Evolutionary conservation across 2,329 filamentous ascomycete genomes (phyloP).

Genomic region (Catunica adiposa): DNA sequence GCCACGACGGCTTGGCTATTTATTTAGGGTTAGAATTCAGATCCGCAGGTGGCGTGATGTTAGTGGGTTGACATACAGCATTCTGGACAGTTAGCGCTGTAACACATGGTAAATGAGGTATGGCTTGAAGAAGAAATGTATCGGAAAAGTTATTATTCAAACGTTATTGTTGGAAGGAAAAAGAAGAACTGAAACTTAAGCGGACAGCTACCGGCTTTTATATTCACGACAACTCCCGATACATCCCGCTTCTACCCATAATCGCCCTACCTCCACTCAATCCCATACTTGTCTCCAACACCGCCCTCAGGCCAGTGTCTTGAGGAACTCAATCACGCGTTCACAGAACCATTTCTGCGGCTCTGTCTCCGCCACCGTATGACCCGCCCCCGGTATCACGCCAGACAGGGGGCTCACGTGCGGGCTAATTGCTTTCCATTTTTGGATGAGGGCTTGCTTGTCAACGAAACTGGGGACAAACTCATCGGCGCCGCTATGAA

Average conservation of each 20-base stretch:
- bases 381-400: constrained; percentile 35
- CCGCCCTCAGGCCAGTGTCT: constrained; percentile 15
- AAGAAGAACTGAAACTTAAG: neutral
- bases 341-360: constrained; percentile 34
- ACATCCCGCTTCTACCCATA: neutral
- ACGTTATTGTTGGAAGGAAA: neutral
- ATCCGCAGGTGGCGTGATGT: neutral
- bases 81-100: constrained; percentile 17
- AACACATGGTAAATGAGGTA: constrained; percentile 19
- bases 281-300: neutral
- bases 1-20: constrained; percentile 33
- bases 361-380: constrained; percentile 30
- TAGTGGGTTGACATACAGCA: constrained; percentile 15
- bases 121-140: neutral
- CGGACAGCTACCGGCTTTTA: neutral
- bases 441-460: constrained; percentile 37
- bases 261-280: neutral
- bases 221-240: neutral
- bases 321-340: constrained; percentile 31
- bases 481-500: constrained; percentile 52
- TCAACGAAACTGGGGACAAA: constrained; percentile 43
- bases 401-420: constrained; percentile 35
- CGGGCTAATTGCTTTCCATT: constrained; percentile 34
- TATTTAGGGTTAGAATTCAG: neutral
- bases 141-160: neutral